phyloP scores from a whole-genome alignment of 768 basidiomycete genomes.

The Psilocybe cyanescens region DNA sequence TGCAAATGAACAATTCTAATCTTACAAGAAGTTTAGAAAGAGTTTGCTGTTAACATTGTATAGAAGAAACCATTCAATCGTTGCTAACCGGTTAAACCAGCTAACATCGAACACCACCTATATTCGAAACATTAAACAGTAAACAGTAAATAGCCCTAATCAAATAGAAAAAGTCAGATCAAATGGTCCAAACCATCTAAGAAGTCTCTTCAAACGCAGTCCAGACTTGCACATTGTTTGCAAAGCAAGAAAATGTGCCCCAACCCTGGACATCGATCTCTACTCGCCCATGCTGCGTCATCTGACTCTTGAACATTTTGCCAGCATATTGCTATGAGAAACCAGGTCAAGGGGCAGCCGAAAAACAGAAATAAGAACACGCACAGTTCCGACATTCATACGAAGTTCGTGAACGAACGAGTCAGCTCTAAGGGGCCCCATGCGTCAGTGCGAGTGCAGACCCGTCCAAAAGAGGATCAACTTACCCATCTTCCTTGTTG shows the following conservation, averaged over 20 bases:
- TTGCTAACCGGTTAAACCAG: too few species aligned
- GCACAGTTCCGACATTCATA: slow-evolving; percentile 70
- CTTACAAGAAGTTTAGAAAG: too few species aligned
- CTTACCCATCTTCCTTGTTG: slow-evolving; percentile 52
- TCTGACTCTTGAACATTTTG: slow-evolving; percentile 49
- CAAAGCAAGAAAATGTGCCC: slow-evolving; percentile 66
- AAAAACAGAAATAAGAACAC: slow-evolving; percentile 26
- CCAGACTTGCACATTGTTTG: slow-evolving; percentile 67
- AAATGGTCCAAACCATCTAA: too few species aligned
- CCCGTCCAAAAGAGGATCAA: slow-evolving; percentile 1
- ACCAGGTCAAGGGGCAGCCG: slow-evolving; percentile 1
- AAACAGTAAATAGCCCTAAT: too few species aligned
- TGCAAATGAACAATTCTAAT: too few species aligned
- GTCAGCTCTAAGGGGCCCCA: slow-evolving; percentile 27
- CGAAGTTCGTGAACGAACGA: slow-evolving; percentile 48
- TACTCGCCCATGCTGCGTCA: slow-evolving; percentile 48
- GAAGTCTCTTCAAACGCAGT: slow-evolving; percentile 24
- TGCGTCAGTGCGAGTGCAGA: slow-evolving; percentile 1
- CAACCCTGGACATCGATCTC: slow-evolving; percentile 59
- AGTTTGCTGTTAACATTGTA: neutral
- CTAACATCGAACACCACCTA: too few species aligned
- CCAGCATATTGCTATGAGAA: slow-evolving; percentile 37
- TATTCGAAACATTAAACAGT: too few species aligned
- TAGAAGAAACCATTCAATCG: too few species aligned
- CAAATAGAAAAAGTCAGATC: too few species aligned